These are phyloP conservation scores for Pistacia vera DNA, from an alignment of 345 rosid species.

Conservation along the genomic window DNA sequence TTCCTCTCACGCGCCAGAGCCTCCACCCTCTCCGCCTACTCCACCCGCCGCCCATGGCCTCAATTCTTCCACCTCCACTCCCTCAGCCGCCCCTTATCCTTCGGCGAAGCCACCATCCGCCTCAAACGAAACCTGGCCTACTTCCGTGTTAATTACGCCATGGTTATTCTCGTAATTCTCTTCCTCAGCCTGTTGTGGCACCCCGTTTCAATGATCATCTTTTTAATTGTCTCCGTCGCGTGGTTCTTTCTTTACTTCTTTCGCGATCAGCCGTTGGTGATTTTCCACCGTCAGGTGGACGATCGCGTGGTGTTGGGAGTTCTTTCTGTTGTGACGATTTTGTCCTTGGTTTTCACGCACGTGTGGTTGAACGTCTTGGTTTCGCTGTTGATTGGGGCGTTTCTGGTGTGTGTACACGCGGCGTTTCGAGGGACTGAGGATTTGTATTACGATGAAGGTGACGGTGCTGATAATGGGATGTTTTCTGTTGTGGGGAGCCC, in stretches of 20 bases:
- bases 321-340: conserved; percentile 44
- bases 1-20: conserved; percentile 35
- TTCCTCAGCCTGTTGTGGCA: conserved; percentile 77
- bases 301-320: conserved; percentile 55
- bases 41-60: conserved; percentile 70
- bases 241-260: conserved; percentile 72
- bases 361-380: conserved; percentile 68
- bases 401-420: conserved; percentile 43
- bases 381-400: conserved; percentile 50
- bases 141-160: conserved; percentile 72
- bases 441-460: conserved; percentile 49
- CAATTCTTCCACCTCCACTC: conserved; percentile 36
- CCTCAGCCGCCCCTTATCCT: conserved; percentile 42
- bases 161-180: conserved; percentile 48
- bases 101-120: conserved; percentile 51
- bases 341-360: conserved; percentile 49
- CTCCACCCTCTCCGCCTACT: conserved; percentile 28
- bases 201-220: conserved; percentile 66
- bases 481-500: conserved; percentile 57
- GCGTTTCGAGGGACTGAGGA: conserved; percentile 58
- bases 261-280: conserved; percentile 47
- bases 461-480: conserved; percentile 39
- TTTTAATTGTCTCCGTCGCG: conserved; percentile 49
- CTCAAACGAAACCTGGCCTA: conserved; percentile 46
- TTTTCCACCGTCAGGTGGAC: conserved; percentile 43